Percentiles rank a stretch among this genome's conserved stretches.
Evolutionary conservation across 2,329 filamentous ascomycete species (phyloP).

Genomic region (Penicillium sp.): DNA sequence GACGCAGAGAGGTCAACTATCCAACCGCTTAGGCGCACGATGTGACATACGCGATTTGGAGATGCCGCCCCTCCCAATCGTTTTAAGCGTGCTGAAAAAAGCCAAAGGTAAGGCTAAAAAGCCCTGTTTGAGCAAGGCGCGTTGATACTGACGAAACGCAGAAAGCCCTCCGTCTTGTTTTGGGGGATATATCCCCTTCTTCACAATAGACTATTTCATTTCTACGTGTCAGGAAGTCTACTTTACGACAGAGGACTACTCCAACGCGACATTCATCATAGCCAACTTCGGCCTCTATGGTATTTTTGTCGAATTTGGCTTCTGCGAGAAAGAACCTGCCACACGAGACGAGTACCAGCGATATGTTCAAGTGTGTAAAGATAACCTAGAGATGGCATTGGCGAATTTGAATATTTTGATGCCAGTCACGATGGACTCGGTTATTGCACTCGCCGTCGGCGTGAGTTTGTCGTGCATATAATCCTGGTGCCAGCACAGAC

Average conservation of each 20-base stretch:
- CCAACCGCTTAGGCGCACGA: conserved; percentile 19
- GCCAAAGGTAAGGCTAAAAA: conserved; percentile 33
- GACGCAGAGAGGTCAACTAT: conserved; percentile 30
- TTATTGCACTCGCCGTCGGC: conserved; percentile 61
- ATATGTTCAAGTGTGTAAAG: conserved; percentile 40
- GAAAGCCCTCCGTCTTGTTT: conserved; percentile 25
- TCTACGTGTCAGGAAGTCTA: conserved; percentile 46
- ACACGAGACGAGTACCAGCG: conserved; percentile 29
- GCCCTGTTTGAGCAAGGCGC: background rate
- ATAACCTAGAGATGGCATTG: conserved; percentile 49
- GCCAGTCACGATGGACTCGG: conserved; percentile 57
- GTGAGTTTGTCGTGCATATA: conserved; percentile 43
- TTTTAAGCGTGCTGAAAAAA: conserved; percentile 34
- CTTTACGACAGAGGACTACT: conserved; percentile 46
- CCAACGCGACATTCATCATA: conserved; percentile 42
- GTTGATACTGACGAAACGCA: conserved; percentile 6
- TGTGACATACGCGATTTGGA: conserved; percentile 36
- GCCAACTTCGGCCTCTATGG: conserved; percentile 43
- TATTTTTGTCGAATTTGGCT: conserved; percentile 38
- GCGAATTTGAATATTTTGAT: conserved; percentile 58
- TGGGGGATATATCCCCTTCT: conserved; percentile 35
- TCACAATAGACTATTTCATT: conserved; percentile 36
- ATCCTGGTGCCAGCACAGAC: background rate
- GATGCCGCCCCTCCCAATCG: conserved; percentile 39
- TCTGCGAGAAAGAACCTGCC: conserved; percentile 20